Evolutionary conservation across 2,329 filamentous ascomycete species (phyloP).

Genomic region (Colletotrichum musicola): DNA sequence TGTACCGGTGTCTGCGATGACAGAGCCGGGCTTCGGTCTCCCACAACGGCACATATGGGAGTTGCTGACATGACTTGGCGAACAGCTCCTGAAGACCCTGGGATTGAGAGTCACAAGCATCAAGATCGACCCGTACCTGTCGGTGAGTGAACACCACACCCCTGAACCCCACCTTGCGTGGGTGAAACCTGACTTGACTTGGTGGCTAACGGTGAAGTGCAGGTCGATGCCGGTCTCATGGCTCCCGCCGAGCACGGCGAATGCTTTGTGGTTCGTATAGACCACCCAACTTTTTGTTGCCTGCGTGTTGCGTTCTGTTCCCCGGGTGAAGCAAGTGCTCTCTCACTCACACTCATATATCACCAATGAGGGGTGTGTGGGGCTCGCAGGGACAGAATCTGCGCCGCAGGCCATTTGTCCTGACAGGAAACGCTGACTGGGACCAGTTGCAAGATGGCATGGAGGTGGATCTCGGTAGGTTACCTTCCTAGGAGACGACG

Average conservation of each 20-base stretch:
- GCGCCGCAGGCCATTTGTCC: neutral
- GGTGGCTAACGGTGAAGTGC: slow-evolving; percentile 18
- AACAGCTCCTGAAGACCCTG: slow-evolving; percentile 82
- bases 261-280: slow-evolving; percentile 39
- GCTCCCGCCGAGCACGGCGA: slow-evolving; percentile 49
- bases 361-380: neutral
- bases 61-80: slow-evolving; percentile 21
- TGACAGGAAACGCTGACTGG: slow-evolving; percentile 20
- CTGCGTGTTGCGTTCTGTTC: neutral
- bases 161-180: neutral
- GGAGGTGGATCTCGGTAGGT: slow-evolving; percentile 40
- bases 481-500: slow-evolving; percentile 17
- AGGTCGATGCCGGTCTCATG: slow-evolving; percentile 41
- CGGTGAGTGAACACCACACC: slow-evolving; percentile 44
- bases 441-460: slow-evolving; percentile 38
- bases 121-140: slow-evolving; percentile 66
- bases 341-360: neutral
- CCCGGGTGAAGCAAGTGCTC: slow-evolving; percentile 9
- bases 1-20: slow-evolving; percentile 10
- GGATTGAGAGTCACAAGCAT: slow-evolving; percentile 76
- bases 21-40: slow-evolving; percentile 28
- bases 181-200: neutral
- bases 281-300: neutral
- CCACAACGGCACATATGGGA: slow-evolving; percentile 20
- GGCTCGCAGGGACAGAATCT: neutral